These are phyloP conservation scores for Dactylellina leptospora DNA, from an alignment of 2,329 filamentous ascomycete species.

Conservation along the genomic window DNA sequence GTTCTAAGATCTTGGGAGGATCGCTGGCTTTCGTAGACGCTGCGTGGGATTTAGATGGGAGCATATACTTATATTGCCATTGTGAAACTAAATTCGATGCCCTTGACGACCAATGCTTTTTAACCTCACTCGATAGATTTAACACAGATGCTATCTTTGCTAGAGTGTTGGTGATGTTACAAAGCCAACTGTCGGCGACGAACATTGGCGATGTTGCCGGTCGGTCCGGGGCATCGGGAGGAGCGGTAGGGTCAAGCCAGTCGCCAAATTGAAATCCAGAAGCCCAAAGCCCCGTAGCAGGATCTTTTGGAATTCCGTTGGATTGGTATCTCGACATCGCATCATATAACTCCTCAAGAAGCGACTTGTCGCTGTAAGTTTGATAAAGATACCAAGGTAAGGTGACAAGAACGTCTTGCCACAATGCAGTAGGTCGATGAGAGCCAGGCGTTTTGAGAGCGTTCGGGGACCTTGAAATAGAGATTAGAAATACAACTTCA, in stretches of 20 bases:
- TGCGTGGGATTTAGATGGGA: background rate
- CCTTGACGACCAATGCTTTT: conserved; percentile 25
- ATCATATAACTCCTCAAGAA: conserved; percentile 61
- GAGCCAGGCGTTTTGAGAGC: conserved; percentile 12
- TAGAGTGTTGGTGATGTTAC: conserved; percentile 62
- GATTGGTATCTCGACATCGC: conserved; percentile 62
- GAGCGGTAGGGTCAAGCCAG: conserved; percentile 65
- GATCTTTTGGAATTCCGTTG: conserved; percentile 59
- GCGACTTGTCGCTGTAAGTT: conserved; percentile 60
- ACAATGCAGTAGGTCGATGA: conserved; percentile 58
- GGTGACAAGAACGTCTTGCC: conserved; percentile 63
- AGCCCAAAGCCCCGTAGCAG: conserved; percentile 61
- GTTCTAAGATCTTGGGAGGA: conserved; percentile 57
- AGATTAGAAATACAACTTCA: too few relatives aligned
- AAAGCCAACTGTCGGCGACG: conserved; percentile 64
- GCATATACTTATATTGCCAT: conserved; percentile 30
- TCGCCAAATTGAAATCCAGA: conserved; percentile 62
- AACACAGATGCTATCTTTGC: conserved; percentile 60
- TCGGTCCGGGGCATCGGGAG: conserved; percentile 60
- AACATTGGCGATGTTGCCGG: conserved; percentile 62
- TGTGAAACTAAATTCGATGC: conserved; percentile 8
- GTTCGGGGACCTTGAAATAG: conserved; percentile 35
- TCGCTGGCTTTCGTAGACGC: background rate
- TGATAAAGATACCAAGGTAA: conserved; percentile 62
- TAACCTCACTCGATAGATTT: conserved; percentile 57